Conservation (phyloP, 805 yeast species). For the Teunomyces atbi region DNA sequence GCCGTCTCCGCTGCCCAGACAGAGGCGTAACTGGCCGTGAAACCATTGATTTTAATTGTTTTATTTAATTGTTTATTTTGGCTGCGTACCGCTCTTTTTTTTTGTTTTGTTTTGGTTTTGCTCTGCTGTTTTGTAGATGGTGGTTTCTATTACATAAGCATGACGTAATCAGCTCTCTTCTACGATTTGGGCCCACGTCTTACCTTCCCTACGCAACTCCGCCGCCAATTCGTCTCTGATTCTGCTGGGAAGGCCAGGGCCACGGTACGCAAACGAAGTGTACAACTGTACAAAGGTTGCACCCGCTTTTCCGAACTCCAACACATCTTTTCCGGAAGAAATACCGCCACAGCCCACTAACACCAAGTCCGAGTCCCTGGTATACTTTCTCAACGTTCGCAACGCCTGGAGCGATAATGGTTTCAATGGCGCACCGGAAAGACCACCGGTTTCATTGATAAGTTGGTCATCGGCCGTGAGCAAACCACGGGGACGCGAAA, state of each 20-base stretch:
- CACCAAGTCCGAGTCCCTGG: constrained; percentile 71
- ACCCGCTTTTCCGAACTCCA: constrained; percentile 91
- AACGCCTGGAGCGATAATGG: constrained; percentile 74
- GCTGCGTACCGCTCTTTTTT: background rate
- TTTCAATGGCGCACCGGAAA: constrained; percentile 90
- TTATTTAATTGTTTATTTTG: background rate
- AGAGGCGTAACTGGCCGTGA: constrained; percentile 24
- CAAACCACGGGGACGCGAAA: constrained; percentile 70
- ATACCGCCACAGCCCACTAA: constrained; percentile 96
- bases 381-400: constrained; percentile 65
- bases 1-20: constrained; percentile 15
- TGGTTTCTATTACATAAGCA: background rate
- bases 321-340: constrained; percentile 78
- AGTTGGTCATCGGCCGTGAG: constrained; percentile 45
- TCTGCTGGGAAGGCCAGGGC: constrained; percentile 72
- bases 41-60: constrained; percentile 6
- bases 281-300: constrained; percentile 86
- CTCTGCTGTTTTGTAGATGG: background rate
- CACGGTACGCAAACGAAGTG: constrained; percentile 89
- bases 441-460: constrained; percentile 72
- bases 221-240: constrained; percentile 40
- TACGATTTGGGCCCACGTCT: constrained; percentile 79
- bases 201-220: constrained; percentile 67
- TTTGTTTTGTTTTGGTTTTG: background rate
- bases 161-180: constrained; percentile 50